Evolutionary conservation across 2,329 filamentous ascomycete species (phyloP), one percentile per base, ranked within the genome.

Genomic region (Sporothrix globosa): DNA sequence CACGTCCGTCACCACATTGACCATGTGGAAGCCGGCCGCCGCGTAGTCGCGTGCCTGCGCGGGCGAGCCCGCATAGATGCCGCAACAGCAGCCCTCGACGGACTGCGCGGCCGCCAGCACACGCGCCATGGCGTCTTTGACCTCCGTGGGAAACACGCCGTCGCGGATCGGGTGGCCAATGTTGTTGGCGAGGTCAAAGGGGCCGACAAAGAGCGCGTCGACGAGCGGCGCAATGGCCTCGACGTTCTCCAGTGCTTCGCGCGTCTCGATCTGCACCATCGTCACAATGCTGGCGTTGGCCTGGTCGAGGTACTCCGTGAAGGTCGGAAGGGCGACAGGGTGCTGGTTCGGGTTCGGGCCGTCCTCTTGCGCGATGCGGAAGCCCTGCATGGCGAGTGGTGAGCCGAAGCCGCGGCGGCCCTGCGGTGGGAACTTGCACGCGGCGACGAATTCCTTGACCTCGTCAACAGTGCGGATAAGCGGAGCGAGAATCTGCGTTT

Each of bases 231-330:
- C 87, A 77, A 91, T 91, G 63, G 85, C 86, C 46, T 90, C 87
- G 0, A 90, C 84, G 14, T 80, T 79, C 0, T 87, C 84, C 17
- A 91, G 80, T 0, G 88, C 88, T 76, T 90, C 88, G 72, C 82
- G 81, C 0, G 89, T 90, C 79, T 91, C 89, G 68, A 91, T 90
- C 77, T 91, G 89, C 13, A 90, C 87, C 80, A 90, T 88, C 19
- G 86, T 89, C 71, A 91, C 76, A 27, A 91, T 81, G 41, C 83
- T 82, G 10, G 83, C 81, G 75, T 88, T 88, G 61, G 86, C 86
- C 27, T 86, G 82, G 74, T 86, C 82, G 67, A 88, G 82, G 73
- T 88, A 88, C 72, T 86, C 84, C 14, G 84, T 83, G 72, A 84
- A 82, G 13, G 80, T 82, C n/a, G 85, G 81, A 9, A 79, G 76